A percentile compares a stretch with the other conserved stretches of the same genome.
Evolutionary conservation across 306 rosid genomes (phyloP).

Genomic region (Ammopiptanthus mongolicus): DNA sequence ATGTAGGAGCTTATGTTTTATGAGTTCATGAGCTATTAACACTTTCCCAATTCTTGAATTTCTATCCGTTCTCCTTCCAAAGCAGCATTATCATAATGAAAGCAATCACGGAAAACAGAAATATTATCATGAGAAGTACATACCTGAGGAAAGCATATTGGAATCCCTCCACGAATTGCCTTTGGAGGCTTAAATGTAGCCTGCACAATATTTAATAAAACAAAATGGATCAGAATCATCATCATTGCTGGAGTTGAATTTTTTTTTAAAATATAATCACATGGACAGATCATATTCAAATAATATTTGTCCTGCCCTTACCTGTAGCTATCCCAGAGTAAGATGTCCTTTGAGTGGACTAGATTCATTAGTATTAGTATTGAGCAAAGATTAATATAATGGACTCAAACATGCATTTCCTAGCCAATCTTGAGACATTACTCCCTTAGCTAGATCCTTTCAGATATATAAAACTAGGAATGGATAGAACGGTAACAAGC

Average conservation of each 20-base stretch:
- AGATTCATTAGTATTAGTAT: not conserved
- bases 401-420: conserved; percentile 3
- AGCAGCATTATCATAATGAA: conserved; percentile 13
- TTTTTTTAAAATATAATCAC: not conserved
- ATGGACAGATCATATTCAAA: not conserved
- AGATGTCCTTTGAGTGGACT: not conserved
- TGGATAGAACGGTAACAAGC: not conserved
- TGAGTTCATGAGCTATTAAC: not conserved
- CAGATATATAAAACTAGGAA: not conserved
- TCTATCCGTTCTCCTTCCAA: conserved; percentile 1
- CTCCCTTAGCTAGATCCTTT: not conserved
- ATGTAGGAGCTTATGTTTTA: not conserved
- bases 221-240: not conserved
- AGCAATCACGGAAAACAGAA: conserved; percentile 24
- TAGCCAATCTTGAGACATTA: not conserved
- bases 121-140: conserved; percentile 27
- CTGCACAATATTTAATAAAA: conserved; percentile 38
- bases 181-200: conserved; percentile 66
- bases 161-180: conserved; percentile 87
- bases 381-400: not conserved
- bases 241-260: not conserved
- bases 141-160: conserved; percentile 87
- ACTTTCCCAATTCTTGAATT: not conserved
- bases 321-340: not conserved
- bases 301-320: not conserved